Base-by-base conservation (phyloP, 148 eudicot genomes). In the Hydrangea macrophylla region DNA sequence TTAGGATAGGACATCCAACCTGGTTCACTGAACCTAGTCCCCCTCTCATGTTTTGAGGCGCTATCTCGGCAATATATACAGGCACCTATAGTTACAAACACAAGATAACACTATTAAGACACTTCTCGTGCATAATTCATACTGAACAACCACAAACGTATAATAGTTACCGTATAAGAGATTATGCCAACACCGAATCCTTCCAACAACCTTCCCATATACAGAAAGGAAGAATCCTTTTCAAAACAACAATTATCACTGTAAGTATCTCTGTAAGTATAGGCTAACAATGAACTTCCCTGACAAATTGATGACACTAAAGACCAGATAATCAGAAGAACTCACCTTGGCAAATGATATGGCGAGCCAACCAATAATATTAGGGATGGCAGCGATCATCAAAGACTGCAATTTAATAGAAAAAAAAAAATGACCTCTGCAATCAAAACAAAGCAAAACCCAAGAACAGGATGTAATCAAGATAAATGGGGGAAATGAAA, bases 111-210 rank as follows among this genome's bases (percentile, higher is more conserved):
- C 30, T 45, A 22, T 32, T 25, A 26, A 17, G 22, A 45, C 0
- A 42, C 30, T 67, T 60, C 58, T 20, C 25, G 13, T 7, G 56
- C 55, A 28, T 36, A 39, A 56, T 1, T 44, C 0, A 26, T 54
- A 9, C 13, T 12, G 37, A 72, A 54, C 2, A 18, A 62, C 50
- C 9, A 65, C 53, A 73, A 9, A 66, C 59, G 54, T 23, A 42
- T 18, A 32, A 68, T 58, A 74, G 53, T 28, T 81, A 94, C 98
- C 80, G 81, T 78, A 63, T 94, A 94, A 28, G 98, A 94, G 39
- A 93, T 93, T 56, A 93, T 78, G 40, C 98, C 98, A 8, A 93
- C 98, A 18, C 98, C 98, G 70, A 93, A 94, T n/a, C 98, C 98
- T 81, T 79, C 92, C 82, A 90, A 73, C 83, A 94, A 68, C 68